Base-by-base conservation (phyloP, 2,329 filamentous ascomycete genomes). In the Aspergillus brasiliensis region DNA sequence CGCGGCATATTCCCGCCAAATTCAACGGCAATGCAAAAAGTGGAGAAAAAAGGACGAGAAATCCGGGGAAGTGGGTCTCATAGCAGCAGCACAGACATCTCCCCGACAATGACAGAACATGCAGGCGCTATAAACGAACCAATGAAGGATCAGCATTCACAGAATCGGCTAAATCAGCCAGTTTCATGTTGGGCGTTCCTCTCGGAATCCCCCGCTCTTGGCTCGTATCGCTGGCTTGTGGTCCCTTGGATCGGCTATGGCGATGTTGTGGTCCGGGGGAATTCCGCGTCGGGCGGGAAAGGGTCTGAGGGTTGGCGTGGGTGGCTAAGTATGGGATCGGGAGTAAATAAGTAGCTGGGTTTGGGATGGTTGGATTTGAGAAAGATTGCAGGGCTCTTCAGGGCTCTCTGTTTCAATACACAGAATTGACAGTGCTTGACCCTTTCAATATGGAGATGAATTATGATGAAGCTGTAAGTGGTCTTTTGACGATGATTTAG, bases 361-460 rank as follows among this genome's bases (percentile, higher is more conserved):
- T 37, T 37, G 34, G 34, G 19, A 5, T 8, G 17, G 17, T 13
- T 11, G 7, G 17, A 5, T 10, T 19, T 40, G 2, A 0, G 5
- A 15, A 15, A 8, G 1, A 8, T 10, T 19, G 1, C 10, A 34
- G 31, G 31, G 31, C 31, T 34, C 13, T 15, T 34, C 1, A 34
- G 31, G 11, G 31, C 31, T 34, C 31, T 11, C 31, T 34, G 1
- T 5, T 13, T 2, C 11, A 11, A n/a, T n/a, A n/a, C n/a, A n/a
- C n/a, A n/a, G n/a, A n/a, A n/a, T n/a, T 8, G 8, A 10, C 8
- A 1, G 38, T 42, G 3, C 3, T 2, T 7, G 8, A 13, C n/a
- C n/a, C n/a, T 11, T 1, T n/a, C 11, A 11, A 44, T 8, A 82
- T 82, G 80, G 78, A 81, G 75, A 81, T 80, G 77, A 80, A 81